Evolutionary conservation across 2,329 filamentous ascomycete genomes (phyloP).

Genomic region (Ploettnerulaceae sp.): DNA sequence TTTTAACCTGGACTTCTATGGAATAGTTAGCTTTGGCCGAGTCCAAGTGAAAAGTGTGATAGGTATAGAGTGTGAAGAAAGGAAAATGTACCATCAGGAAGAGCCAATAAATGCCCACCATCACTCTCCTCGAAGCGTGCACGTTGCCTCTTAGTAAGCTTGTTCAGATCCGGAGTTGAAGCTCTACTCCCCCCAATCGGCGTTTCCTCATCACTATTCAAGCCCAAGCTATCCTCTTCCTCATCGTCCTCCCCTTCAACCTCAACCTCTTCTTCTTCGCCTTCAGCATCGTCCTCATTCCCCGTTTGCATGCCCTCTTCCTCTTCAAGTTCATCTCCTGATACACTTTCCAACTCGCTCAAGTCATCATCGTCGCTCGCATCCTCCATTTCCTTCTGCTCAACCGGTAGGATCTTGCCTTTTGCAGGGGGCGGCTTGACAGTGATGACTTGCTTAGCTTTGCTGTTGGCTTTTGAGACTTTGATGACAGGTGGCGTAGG

Average conservation of each 20-base stretch:
- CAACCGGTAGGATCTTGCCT: conserved; percentile 24
- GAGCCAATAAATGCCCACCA: conserved; percentile 38
- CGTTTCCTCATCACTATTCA: conserved; percentile 35
- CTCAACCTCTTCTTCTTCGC: conserved; percentile 43
- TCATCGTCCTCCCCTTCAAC: conserved; percentile 37
- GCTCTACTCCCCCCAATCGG: conserved; percentile 47
- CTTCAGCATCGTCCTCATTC: conserved; percentile 39
- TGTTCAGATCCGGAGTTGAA: conserved; percentile 58
- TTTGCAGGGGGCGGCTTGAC: conserved; percentile 25
- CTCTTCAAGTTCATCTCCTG: conserved; percentile 37
- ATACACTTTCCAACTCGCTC: conserved; percentile 33
- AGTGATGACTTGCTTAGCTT: conserved; percentile 25
- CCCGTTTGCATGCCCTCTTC: conserved; percentile 42
- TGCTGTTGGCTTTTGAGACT: conserved; percentile 27
- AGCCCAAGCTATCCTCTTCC: conserved; percentile 35
- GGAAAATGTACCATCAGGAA: conserved; percentile 37
- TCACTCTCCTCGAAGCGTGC: conserved; percentile 51
- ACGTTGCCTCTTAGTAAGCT: conserved; percentile 64
- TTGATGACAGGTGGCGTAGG: conserved; percentile 32
- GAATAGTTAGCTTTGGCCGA: conserved; percentile 16
- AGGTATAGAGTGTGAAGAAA: background rate
- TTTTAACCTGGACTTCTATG: conserved; percentile 57
- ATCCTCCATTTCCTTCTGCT: conserved; percentile 31
- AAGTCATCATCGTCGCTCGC: conserved; percentile 35
- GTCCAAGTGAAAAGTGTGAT: background rate